Conservation (phyloP, 2,329 filamentous ascomycete genomes). For the Ophiostoma novo-ulmi region DNA sequence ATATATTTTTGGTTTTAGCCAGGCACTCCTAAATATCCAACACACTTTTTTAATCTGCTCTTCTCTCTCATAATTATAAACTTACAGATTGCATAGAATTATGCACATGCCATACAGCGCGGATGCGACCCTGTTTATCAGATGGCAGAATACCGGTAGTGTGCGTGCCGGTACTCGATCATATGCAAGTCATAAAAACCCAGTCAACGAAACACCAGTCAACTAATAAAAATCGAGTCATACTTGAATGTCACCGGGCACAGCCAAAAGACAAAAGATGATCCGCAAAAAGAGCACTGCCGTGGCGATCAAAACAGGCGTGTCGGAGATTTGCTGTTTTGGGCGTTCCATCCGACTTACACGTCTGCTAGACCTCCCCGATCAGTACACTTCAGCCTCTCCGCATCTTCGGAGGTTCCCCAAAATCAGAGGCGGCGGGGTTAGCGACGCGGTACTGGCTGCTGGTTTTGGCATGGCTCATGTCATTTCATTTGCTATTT, state of each 20-base stretch:
- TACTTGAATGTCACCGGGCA: not conserved
- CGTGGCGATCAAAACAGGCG: not conserved
- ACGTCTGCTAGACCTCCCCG: not conserved
- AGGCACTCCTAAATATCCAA: too few species aligned
- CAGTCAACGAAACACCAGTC: too few species aligned
- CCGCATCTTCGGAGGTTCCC: slow-evolving; percentile 9
- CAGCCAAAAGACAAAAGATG: not conserved
- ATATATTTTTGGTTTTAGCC: too few species aligned
- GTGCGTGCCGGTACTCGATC: not conserved
- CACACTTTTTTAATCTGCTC: too few species aligned
- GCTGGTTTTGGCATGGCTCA: not conserved
- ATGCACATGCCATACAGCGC: too few species aligned
- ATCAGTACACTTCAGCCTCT: not conserved
- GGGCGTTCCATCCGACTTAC: not conserved
- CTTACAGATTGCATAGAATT: too few species aligned
- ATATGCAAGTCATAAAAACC: not conserved
- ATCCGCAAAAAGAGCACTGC: not conserved
- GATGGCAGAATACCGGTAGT: not conserved
- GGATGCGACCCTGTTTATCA: not conserved
- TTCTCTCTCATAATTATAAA: too few species aligned
- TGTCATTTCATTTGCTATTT: not conserved
- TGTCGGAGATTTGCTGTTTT: slow-evolving; percentile 2
- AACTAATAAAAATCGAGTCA: not conserved
- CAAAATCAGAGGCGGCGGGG: not conserved
- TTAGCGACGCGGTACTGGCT: not conserved